Percentiles rank a stretch among this genome's conserved stretches.
These are phyloP conservation scores for Leavenworthia alabamica DNA, from an alignment of 345 rosid genomes.

Conservation along the genomic window DNA sequence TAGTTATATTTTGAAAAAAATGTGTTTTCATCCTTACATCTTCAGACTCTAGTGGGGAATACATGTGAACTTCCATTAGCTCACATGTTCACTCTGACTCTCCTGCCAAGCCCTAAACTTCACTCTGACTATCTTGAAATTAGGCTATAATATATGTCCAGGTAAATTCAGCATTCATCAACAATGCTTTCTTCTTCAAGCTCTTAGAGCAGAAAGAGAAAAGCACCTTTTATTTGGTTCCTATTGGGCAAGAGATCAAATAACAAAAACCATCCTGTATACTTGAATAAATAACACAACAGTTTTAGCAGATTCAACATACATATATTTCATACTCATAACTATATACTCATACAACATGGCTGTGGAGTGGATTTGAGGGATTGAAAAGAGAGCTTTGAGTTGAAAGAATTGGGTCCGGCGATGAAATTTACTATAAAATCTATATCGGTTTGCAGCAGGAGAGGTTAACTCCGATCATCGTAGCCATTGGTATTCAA, in stretches of 20 bases:
- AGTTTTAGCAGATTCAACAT: not conserved
- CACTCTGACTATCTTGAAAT: not conserved
- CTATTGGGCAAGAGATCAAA: not conserved
- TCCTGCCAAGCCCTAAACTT: not conserved
- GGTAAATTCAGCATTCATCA: not conserved
- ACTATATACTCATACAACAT: not conserved
- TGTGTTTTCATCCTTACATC: not conserved
- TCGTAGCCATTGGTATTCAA: conserved; percentile 16
- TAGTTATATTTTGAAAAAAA: not conserved
- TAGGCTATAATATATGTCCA: not conserved
- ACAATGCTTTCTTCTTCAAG: not conserved
- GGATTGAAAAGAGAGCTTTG: conserved; percentile 27
- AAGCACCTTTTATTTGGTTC: not conserved
- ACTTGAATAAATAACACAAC: not conserved
- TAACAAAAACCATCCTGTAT: not conserved
- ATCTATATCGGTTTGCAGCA: conserved; percentile 34
- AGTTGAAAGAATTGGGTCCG: conserved; percentile 22
- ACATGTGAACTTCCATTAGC: conserved; percentile 2
- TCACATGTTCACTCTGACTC: not conserved
- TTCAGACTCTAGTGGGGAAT: not conserved
- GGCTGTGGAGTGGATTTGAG: conserved; percentile 30
- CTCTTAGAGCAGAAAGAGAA: not conserved
- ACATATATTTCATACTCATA: not conserved
- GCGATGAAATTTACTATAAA: conserved; percentile 32
- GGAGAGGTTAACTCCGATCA: conserved; percentile 24